These are phyloP conservation scores for Scutellaria minor DNA, from an alignment of 257 asterid species.

Conservation along the genomic window DNA sequence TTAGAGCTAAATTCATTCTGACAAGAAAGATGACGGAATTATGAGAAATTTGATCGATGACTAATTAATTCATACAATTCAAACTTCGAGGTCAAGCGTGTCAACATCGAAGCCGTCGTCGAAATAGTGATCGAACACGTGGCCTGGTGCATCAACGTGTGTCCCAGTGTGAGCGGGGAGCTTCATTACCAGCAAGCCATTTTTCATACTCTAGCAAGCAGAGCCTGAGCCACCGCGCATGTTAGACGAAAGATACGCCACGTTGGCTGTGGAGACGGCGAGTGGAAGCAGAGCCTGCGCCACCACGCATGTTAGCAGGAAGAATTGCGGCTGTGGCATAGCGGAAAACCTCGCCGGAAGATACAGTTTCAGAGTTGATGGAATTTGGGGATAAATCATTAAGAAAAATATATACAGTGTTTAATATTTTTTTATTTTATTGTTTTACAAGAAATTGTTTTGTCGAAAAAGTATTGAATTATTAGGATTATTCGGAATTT, in stretches of 20 bases:
- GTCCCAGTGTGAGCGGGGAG: conserved; percentile 88
- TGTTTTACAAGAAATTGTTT: no score
- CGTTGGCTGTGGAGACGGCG: no score
- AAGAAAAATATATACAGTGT: no score
- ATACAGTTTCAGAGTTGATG: neutral
- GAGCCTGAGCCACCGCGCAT: conserved; percentile 38
- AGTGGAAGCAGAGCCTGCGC: conserved; percentile 46
- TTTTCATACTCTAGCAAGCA: conserved; percentile 79
- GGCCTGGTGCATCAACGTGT: conserved; percentile 98
- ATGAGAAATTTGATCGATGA: neutral
- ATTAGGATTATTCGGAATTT: no score
- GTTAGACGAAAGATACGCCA: no score
- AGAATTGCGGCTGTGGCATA: conserved; percentile 31
- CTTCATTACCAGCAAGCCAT: conserved; percentile 83
- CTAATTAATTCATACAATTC: conserved; percentile 56
- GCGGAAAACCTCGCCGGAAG: conserved; percentile 9
- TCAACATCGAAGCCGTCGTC: conserved; percentile 96
- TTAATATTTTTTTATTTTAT: no score
- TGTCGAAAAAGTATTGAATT: no score
- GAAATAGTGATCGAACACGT: conserved; percentile 77
- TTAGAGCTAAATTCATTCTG: neutral
- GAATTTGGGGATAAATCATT: conserved; percentile 7
- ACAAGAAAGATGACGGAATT: neutral
- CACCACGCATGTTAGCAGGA: conserved; percentile 43
- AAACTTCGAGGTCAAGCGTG: conserved; percentile 89